Base-by-base conservation (phyloP, 1,284 basidiomycete species). In the Grifola frondosa region DNA sequence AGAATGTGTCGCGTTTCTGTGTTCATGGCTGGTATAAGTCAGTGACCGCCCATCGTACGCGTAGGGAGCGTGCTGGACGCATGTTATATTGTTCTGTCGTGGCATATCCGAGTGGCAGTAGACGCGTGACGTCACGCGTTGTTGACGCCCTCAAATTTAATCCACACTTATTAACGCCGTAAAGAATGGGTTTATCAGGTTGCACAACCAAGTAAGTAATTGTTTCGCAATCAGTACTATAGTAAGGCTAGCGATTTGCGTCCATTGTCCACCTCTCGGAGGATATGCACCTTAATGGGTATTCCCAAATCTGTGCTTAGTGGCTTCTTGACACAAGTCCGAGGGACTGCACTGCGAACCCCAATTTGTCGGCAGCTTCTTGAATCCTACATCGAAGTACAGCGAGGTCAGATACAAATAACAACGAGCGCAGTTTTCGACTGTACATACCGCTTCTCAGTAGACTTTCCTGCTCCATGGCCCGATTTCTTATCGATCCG, bases 401-500 rank as follows among this genome's bases (percentile, higher is more conserved):
- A 24, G 25, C 29, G 41, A 31, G n/a, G 26, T 38, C 29, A 47
- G 33, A 12, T 15, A 11, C 30, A 39, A 36, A 31, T 35, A 40
- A 15, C 25, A 26, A 30, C 9, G 1, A 19, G n/a, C n/a, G n/a
- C n/a, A n/a, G n/a, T n/a, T n/a, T n/a, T n/a, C n/a, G n/a, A n/a
- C n/a, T n/a, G 21, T 5, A 54, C 66, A 22, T 56, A 84, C 85
- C 76, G 77, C 68, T 86, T 79, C 53, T 84, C 81, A 2, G 86
- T 91, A 16, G 78, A 80, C 65, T 88, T 89, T 5, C 89, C 89
- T 1, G 83, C 81, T 2, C 88, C 88, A 54, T 91, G 89, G 0
- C 89, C 89, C 1, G 85, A 77, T 58, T 89, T 88, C 63, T 81
- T 80, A 56, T 91, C 87, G 29, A 91, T 79, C 13, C 88, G 75